Percentiles rank a stretch among this genome's conserved stretches.
These are phyloP conservation scores for Xylaria scruposa DNA, from an alignment of 495 filamentous ascomycete species.

Conservation along the genomic window DNA sequence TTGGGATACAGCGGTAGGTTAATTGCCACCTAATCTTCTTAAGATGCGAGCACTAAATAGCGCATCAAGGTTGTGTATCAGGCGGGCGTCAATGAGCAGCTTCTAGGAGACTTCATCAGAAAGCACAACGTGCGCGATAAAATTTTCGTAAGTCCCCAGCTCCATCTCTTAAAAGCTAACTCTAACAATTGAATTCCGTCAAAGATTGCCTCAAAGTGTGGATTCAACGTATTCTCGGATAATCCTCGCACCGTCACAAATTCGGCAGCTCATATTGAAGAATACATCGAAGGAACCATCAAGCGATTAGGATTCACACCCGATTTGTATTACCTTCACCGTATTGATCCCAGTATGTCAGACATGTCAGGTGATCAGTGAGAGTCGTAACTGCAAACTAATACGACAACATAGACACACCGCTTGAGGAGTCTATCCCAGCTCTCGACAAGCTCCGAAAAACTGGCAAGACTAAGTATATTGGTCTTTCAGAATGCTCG, in stretches of 20 bases:
- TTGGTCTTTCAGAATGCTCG: neutral
- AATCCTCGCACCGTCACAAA: constrained; percentile 52
- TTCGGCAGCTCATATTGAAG: constrained; percentile 56
- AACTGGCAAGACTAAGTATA: neutral
- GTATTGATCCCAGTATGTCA: neutral
- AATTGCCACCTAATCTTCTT: neutral
- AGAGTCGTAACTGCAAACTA: neutral
- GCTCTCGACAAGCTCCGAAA: neutral
- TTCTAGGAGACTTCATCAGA: constrained; percentile 59
- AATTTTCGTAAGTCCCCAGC: neutral
- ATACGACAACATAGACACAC: neutral
- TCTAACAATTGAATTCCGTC: neutral
- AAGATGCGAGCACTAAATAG: neutral
- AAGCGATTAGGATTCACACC: constrained; percentile 58
- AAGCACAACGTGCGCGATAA: constrained; percentile 50
- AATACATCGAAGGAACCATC: constrained; percentile 60
- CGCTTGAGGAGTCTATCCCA: neutral
- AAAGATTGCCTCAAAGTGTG: neutral
- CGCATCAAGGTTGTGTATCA: constrained; percentile 52
- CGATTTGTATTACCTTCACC: constrained; percentile 41
- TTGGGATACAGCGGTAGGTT: neutral
- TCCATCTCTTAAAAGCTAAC: neutral
- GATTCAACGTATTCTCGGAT: neutral
- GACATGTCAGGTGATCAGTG: neutral
- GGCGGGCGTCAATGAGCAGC: constrained; percentile 57